Conservation (phyloP, 2,329 filamentous ascomycete species). For the Ramichloridium luteum region DNA sequence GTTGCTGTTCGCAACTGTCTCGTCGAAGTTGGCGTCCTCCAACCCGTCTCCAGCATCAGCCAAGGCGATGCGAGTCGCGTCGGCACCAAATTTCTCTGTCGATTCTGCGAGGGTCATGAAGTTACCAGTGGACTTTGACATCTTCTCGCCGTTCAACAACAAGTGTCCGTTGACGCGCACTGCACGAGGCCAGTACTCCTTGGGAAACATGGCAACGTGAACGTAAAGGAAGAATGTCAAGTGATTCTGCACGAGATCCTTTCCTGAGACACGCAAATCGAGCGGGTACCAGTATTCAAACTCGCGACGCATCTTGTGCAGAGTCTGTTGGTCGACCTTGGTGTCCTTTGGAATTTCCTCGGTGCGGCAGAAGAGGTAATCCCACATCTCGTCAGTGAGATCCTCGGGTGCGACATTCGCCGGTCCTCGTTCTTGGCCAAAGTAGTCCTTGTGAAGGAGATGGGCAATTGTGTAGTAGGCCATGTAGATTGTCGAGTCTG, state of each 20-base stretch:
- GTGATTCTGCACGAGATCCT: constrained; percentile 90
- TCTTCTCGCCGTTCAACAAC: constrained; percentile 93
- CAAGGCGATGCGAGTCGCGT: constrained; percentile 80
- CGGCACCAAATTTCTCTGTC: constrained; percentile 84
- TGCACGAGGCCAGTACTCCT: constrained; percentile 76
- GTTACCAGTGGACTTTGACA: constrained; percentile 95
- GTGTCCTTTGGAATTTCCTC: constrained; percentile 50
- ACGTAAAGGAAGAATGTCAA: constrained; percentile 93
- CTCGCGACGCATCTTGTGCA: constrained; percentile 74
- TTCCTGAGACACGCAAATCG: constrained; percentile 77
- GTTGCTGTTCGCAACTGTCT: constrained; percentile 82
- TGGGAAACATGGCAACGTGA: constrained; percentile 77
- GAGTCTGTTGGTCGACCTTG: constrained; percentile 59
- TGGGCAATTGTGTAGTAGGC: constrained; percentile 51
- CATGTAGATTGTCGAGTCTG: constrained; percentile 88
- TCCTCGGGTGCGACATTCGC: constrained; percentile 65
- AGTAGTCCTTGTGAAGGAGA: constrained; percentile 65
- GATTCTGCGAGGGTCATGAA: constrained; percentile 84
- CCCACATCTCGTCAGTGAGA: constrained; percentile 92
- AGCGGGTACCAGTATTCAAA: constrained; percentile 97
- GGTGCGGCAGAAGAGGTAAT: constrained; percentile 77
- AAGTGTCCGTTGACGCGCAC: constrained; percentile 87
- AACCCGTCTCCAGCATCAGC: constrained; percentile 92
- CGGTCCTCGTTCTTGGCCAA: constrained; percentile 59
- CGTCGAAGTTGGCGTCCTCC: constrained; percentile 93